phyloP scores from a whole-genome alignment of 1,284 basidiomycete genomes.

The Cystobasidium slooffiae region DNA sequence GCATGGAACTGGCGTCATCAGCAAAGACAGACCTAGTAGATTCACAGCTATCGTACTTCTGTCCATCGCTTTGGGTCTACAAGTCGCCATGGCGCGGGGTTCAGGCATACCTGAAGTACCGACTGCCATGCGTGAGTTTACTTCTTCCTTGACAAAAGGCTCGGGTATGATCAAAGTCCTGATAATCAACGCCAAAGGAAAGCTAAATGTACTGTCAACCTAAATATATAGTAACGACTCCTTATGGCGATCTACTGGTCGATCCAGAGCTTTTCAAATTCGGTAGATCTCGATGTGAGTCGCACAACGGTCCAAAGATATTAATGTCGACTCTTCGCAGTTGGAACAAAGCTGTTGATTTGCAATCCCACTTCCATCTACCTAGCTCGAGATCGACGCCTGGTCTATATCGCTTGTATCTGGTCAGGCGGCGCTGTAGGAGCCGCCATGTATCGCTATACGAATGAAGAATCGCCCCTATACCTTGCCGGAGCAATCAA shows the following conservation, averaged over 20 bases:
- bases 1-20: neutral
- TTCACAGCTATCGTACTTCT: neutral
- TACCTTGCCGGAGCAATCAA: neutral
- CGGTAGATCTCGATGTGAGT: neutral
- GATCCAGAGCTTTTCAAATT: slow-evolving; percentile 4
- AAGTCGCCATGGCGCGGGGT: neutral
- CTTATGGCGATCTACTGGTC: slow-evolving; percentile 9
- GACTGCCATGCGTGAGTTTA: neutral
- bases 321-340: neutral
- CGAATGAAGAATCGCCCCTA: neutral
- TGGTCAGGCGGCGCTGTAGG: neutral
- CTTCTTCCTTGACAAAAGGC: neutral
- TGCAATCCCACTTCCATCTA: neutral
- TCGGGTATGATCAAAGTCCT: neutral
- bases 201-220: neutral
- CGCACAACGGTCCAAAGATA: neutral
- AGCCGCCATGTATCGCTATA: neutral
- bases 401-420: neutral
- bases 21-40: neutral
- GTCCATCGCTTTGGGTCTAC: neutral
- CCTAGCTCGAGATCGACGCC: neutral
- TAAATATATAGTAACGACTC: neutral
- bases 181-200: no score
- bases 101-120: neutral
- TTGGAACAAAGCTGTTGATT: neutral